Base-by-base conservation (phyloP, 805 yeast species). In the Blastobotrys muscicola region DNA sequence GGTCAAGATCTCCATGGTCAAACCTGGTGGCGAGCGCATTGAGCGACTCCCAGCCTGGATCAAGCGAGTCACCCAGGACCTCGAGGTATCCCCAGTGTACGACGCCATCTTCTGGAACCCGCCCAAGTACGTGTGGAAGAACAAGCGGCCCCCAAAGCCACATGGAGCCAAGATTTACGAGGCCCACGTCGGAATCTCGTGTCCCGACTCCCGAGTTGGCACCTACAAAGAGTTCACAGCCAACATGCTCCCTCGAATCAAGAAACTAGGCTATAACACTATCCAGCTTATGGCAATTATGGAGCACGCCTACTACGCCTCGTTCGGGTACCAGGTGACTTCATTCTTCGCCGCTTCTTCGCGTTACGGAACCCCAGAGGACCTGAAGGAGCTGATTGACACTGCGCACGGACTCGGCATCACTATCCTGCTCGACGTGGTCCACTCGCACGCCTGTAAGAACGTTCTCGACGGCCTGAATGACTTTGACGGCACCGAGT, bases 251-350 rank as follows among this genome's bases (percentile, higher is more conserved):
- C 97, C 97, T n/a, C 71, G 81, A 37, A 85, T 90, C 52, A 78
- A 78, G 53, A 76, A 81, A 49, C 71, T 89, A 47, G 97, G 97
- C 32, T 90, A 90, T 63, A 86, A 92, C 62, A 80, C 95, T 3
- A 82, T 90, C 54, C 98, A 90, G 65, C 71, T 90, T 58, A 90
- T 90, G 98, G 97, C 98, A 0, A 75, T 90, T 36, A 90, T 90
- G 98, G 98, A 90, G 64, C 98, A 90, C 61, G 97, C 98, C 1
- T 90, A 90, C 61, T 90, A 90, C 61, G 98, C 97, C 1, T 85
- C 95, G 2, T 90, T 90, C 61, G 98, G 98, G n/a, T 90, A 90
- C 61, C 98, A 90, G 63, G 80, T 90, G 23, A 89, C 97, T 15
- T 84, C 82, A 47, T 92, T 90, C 60, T 90, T 84, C 61, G 97